These are phyloP conservation scores for Brasilioporus rufonigricans DNA, from an alignment of 768 basidiomycete genomes.

Conservation along the genomic window DNA sequence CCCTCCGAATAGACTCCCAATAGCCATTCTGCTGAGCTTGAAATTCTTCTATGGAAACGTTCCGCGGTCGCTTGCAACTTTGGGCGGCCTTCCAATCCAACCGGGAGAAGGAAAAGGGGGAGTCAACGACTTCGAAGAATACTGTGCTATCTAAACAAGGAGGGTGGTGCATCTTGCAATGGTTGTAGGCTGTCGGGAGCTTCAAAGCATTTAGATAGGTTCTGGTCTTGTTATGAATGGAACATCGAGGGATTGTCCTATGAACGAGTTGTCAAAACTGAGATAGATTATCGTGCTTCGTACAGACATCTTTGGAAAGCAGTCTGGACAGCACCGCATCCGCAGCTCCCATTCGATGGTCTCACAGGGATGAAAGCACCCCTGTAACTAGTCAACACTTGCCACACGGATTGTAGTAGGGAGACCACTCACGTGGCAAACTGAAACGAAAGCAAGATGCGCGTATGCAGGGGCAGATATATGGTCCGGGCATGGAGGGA, in stretches of 20 bases:
- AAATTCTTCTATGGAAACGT: not conserved
- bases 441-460: slow-evolving; percentile 26
- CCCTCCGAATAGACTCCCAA: not conserved
- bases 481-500: slow-evolving; percentile 28
- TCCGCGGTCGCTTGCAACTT: not conserved
- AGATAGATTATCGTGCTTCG: too few species aligned
- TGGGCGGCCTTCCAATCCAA: not conserved
- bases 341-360: slow-evolving; percentile 14
- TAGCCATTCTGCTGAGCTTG: not conserved
- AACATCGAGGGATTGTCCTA: not conserved
- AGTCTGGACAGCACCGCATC: slow-evolving; percentile 8
- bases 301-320: slow-evolving; percentile 11
- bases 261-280: not conserved
- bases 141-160: not conserved
- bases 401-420: too few species aligned
- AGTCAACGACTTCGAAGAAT: fast-evolving
- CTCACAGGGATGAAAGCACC: slow-evolving; percentile 13
- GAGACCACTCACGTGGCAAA: slow-evolving; percentile 29
- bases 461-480: slow-evolving; percentile 31
- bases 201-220: not conserved
- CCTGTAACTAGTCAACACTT: not conserved
- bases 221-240: not conserved
- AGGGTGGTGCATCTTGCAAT: not conserved
- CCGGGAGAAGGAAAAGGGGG: not conserved
- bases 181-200: not conserved